Percentiles rank a stretch among this genome's conserved stretches.
Evolutionary conservation across 805 yeast species (phyloP).

Genomic region (Candida nonsorbophila): DNA sequence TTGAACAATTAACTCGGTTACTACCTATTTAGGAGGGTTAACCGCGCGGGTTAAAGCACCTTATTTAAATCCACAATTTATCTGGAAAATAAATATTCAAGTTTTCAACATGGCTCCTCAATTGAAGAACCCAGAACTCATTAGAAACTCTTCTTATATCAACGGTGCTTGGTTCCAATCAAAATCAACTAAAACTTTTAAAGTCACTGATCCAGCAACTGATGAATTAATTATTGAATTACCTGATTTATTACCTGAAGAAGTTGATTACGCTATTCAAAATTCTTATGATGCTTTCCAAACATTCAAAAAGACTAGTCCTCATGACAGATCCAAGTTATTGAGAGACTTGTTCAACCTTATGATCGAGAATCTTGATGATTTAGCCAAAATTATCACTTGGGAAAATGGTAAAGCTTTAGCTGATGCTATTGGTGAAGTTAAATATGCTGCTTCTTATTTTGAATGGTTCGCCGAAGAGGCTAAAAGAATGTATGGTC

Average conservation of each 20-base stretch:
- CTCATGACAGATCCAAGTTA: conserved; percentile 47
- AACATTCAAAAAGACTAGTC: conserved; percentile 40
- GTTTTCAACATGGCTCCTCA: conserved; percentile 5
- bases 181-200: conserved; percentile 30
- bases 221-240: conserved; percentile 29
- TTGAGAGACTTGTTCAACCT: conserved; percentile 45
- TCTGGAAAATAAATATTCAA: too few relatives aligned
- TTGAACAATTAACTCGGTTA: too few relatives aligned
- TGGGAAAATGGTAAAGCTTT: conserved; percentile 61
- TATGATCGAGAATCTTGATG: conserved; percentile 52
- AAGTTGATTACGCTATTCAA: conserved; percentile 41
- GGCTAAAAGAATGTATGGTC: conserved; percentile 52
- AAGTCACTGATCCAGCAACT: conserved; percentile 37
- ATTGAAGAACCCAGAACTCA: conserved; percentile 29
- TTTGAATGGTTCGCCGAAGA: conserved; percentile 48
- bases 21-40: too few relatives aligned
- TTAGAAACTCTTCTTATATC: conserved; percentile 27
- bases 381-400: conserved; percentile 49
- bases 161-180: conserved; percentile 36
- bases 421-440: conserved; percentile 50
- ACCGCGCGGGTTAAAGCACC: too few relatives aligned
- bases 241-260: conserved; percentile 43
- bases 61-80: too few relatives aligned
- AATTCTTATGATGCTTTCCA: conserved; percentile 43
- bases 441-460: conserved; percentile 51